These are phyloP conservation scores for Colletotrichum tanaceti DNA, from an alignment of 2,329 filamentous ascomycete genomes.

Conservation along the genomic window DNA sequence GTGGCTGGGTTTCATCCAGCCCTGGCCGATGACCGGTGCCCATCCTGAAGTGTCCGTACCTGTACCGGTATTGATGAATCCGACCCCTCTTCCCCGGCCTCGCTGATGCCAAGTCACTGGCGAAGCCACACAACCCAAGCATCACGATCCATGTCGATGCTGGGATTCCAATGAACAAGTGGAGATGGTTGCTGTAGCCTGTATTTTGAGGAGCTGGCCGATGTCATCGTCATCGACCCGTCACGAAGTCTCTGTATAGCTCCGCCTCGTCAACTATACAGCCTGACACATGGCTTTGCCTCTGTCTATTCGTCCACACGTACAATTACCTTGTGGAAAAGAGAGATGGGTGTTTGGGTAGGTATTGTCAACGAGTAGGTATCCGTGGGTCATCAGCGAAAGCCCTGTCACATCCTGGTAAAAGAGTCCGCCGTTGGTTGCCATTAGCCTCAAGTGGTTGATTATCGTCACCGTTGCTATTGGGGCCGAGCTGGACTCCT, in stretches of 20 bases:
- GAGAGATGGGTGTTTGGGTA: too few relatives aligned
- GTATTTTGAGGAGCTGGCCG: neutral
- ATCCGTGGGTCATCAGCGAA: too few relatives aligned
- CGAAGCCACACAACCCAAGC: neutral
- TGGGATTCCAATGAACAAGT: neutral
- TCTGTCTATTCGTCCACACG: too few relatives aligned
- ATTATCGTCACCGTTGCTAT: too few relatives aligned
- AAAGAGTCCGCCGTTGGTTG: too few relatives aligned
- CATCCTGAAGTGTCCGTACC: too few relatives aligned
- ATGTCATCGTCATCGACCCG: constrained; percentile 12
- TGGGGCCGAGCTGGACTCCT: too few relatives aligned
- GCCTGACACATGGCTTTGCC: neutral
- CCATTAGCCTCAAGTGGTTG: too few relatives aligned
- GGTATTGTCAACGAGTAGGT: too few relatives aligned
- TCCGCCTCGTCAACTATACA: neutral
- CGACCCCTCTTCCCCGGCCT: neutral
- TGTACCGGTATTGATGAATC: too few relatives aligned
- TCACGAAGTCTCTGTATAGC: neutral
- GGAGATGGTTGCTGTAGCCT: neutral
- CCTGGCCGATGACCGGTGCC: neutral
- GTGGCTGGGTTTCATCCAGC: constrained; percentile 13
- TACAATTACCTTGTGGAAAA: too few relatives aligned
- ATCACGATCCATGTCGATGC: neutral
- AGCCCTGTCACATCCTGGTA: too few relatives aligned
- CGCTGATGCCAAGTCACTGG: neutral